Base-by-base conservation (phyloP, 495 filamentous ascomycete species). In the Echria macrotheca region DNA sequence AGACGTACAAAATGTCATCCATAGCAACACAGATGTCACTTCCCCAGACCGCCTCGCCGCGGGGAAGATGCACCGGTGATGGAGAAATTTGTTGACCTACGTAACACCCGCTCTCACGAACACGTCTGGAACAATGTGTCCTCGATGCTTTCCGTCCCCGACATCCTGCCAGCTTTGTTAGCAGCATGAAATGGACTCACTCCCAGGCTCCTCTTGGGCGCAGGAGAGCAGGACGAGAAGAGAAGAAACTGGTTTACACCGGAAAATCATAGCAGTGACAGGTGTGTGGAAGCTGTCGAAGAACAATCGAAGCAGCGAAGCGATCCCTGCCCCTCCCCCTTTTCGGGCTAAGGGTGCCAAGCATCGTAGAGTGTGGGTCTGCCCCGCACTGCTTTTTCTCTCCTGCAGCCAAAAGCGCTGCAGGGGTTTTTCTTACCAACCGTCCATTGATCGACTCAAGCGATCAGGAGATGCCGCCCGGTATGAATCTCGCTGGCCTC, bases 31-130 rank as follows among this genome's bases (percentile, higher is more conserved):
- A 11, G 33, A 41, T 6, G 28, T 14, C 40, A 15, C 35, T 46
- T 41, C 43, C 25, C 50, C 43, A 47, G 50, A 52, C 43, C 43
- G 50, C 43, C 36, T 28, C 32, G 35, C n/a, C n/a, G n/a, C n/a
- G n/a, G n/a, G n/a, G n/a, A n/a, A n/a, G n/a, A n/a, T n/a, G n/a
- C n/a, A n/a, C n/a, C n/a, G n/a, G n/a, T n/a, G n/a, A n/a, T n/a
- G n/a, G n/a, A n/a, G n/a, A n/a, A n/a, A n/a, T n/a, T n/a, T n/a
- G n/a, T n/a, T n/a, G n/a, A n/a, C n/a, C n/a, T n/a, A n/a, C n/a
- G n/a, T n/a, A n/a, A n/a, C n/a, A n/a, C n/a, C n/a, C n/a, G n/a
- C n/a, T n/a, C n/a, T n/a, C n/a, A n/a, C n/a, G n/a, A n/a, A n/a
- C n/a, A n/a, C n/a, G n/a, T n/a, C n/a, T n/a, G n/a, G n/a, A n/a